Base-by-base conservation (phyloP, 495 filamentous ascomycete species). In the Talaromyces trachyspermus region DNA sequence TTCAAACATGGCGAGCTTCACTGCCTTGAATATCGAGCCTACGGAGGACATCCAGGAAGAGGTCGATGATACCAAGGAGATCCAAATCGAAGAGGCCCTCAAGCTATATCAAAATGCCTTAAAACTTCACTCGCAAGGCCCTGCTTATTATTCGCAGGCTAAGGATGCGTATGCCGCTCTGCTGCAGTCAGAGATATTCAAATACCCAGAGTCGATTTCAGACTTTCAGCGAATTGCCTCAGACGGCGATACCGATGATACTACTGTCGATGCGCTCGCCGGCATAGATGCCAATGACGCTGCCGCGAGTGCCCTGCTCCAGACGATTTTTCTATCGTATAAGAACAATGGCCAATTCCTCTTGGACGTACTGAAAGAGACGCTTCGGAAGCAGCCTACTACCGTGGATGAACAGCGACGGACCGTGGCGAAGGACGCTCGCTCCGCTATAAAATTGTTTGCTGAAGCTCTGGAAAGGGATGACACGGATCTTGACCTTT, bases 71-170 rank as follows among this genome's bases (percentile, higher is more conserved):
- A 96, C 89, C 36, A 89, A 86, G 66, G 89, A 97, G 60, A 81
- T 99, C 43, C 90, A 91, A 74, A 91, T 97, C 59, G 92, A 99
- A 61, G 92, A 99, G 64, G 89, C 92, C 22, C 69, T 99, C 50
- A 97, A 96, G 68, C 80, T 91, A 22, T 99, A 97, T 62, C 89
- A 96, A 60, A 84, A 74, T 46, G 92, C 92, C 18, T 69, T 99
- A 22, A 95, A 91, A 61, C 79, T 89, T 50, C 94, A 99, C 57
- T 84, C 89, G 4, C 87, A 92, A 65, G 89, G 92, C 3, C 83
- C 88, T 4, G 63, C 63, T 2, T 85, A 77, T 55, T 94, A 84
- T 59, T 59, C 78, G 22, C 79, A 91, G 60, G 90, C 92, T 9
- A 72, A 78, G 18, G 80, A 84, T 39, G 91, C 94, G 30, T 99